These are phyloP conservation scores for Gilbertella persicaria DNA, from an alignment of 371 early-diverging fungal genomes.

Conservation along the genomic window DNA sequence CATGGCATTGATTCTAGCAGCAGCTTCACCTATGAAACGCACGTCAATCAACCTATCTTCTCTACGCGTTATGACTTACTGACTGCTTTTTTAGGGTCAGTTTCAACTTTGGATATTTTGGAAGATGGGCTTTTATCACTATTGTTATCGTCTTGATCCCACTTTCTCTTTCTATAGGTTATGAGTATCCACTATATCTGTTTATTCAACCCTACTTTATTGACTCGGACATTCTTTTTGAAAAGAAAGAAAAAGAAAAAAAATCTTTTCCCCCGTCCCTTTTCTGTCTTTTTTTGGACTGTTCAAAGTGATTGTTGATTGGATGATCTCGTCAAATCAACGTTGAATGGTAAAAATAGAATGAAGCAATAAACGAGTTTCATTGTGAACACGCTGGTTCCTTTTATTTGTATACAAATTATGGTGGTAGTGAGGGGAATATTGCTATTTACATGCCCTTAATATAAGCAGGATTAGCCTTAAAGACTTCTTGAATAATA, in stretches of 20 bases:
- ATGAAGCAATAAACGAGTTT: too few relatives aligned
- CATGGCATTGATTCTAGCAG: constrained; percentile 62
- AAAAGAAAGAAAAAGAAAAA: neutral
- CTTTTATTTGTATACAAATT: neutral
- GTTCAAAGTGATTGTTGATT: too few relatives aligned
- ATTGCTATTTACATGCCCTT: constrained; percentile 53
- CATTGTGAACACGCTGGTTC: too few relatives aligned
- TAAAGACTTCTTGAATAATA: constrained; percentile 36
- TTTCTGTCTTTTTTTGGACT: neutral
- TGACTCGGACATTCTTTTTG: constrained; percentile 9
- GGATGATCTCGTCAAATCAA: too few relatives aligned
- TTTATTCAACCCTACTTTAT: constrained; percentile 8
- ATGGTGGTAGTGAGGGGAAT: neutral
- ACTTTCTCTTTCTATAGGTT: constrained; percentile 44
- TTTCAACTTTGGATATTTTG: constrained; percentile 29
- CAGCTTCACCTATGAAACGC: constrained; percentile 45
- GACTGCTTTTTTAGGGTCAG: constrained; percentile 40
- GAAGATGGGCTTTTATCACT: constrained; percentile 18
- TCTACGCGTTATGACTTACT: constrained; percentile 20
- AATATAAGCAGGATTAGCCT: constrained; percentile 44
- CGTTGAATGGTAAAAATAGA: too few relatives aligned
- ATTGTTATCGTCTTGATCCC: constrained; percentile 49
- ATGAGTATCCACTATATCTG: neutral
- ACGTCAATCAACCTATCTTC: neutral
- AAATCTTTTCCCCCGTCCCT: neutral